Conservation (phyloP, 257 asterid species). For the Haberlea rhodopensis region DNA sequence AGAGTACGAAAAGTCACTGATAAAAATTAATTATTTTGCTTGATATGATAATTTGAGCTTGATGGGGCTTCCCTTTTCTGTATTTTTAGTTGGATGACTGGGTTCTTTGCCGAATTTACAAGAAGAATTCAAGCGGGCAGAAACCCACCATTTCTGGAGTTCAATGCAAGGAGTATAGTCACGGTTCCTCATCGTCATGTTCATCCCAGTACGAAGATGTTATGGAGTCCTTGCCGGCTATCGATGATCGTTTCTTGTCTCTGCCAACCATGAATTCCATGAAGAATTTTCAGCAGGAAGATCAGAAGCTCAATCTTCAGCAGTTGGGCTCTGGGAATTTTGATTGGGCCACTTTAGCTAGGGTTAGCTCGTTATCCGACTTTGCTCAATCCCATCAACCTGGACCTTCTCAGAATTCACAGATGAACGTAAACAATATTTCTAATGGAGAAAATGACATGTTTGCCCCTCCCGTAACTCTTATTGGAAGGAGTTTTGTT, state of each 20-base stretch:
- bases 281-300: conserved; percentile 35
- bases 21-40: neutral
- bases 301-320: no score
- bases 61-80: neutral
- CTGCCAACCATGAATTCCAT: conserved; percentile 40
- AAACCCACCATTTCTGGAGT: conserved; percentile 22
- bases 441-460: neutral
- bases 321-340: no score
- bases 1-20: conserved; percentile 30
- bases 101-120: conserved; percentile 70
- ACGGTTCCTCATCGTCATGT: conserved; percentile 52
- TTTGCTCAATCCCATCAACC: conserved; percentile 9
- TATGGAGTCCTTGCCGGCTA: conserved; percentile 58
- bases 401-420: conserved; percentile 21
- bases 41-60: no score
- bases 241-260: conserved; percentile 43
- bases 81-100: conserved; percentile 64
- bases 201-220: conserved; percentile 73
- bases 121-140: conserved; percentile 35
- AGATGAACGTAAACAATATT: conserved; percentile 23
- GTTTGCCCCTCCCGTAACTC: conserved; percentile 23
- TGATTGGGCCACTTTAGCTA: conserved; percentile 72
- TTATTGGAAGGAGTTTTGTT: neutral
- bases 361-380: conserved; percentile 22
- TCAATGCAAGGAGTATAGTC: conserved; percentile 49